These are phyloP conservation scores for Dioscorea zingiberensis DNA, from an alignment of 106 monocot species.

Conservation along the genomic window DNA sequence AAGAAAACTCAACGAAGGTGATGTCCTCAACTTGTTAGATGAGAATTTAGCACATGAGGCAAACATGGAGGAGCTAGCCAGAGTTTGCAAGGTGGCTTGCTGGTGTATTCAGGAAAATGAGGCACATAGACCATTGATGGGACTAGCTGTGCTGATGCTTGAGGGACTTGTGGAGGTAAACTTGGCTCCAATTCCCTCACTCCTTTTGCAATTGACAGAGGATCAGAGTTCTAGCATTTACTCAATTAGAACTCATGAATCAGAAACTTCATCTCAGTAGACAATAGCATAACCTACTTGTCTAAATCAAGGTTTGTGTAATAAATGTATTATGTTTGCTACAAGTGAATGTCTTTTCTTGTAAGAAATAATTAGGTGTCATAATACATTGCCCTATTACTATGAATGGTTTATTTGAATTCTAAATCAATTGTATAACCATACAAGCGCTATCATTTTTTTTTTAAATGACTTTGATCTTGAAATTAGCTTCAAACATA, in stretches of 20 bases:
- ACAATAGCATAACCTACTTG: too few relatives aligned
- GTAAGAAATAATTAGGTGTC: not conserved
- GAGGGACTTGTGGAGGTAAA: conserved; percentile 23
- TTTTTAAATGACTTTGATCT: not conserved
- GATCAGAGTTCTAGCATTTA: not conserved
- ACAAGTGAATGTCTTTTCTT: too few relatives aligned
- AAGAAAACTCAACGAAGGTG: conserved; percentile 11
- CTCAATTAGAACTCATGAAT: not conserved
- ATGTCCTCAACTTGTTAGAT: conserved; percentile 15
- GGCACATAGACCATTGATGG: conserved; percentile 28
- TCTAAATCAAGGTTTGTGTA: too few relatives aligned
- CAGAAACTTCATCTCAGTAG: not conserved
- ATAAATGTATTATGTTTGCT: not conserved
- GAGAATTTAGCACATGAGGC: conserved; percentile 14
- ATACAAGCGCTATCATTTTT: too few relatives aligned
- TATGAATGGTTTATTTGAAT: not conserved
- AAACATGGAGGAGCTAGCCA: conserved; percentile 16
- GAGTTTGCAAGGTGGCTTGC: conserved; percentile 32
- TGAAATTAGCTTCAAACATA: not conserved
- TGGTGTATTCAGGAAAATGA: conserved; percentile 45
- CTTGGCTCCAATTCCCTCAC: conserved; percentile 19
- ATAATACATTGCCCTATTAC: not conserved
- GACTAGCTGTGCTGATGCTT: conserved; percentile 12
- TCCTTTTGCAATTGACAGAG: too few relatives aligned
- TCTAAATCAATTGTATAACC: too few relatives aligned